These are phyloP conservation scores for Chrysoporthe puriensis DNA, from an alignment of 2,329 filamentous ascomycete species.

Conservation along the genomic window DNA sequence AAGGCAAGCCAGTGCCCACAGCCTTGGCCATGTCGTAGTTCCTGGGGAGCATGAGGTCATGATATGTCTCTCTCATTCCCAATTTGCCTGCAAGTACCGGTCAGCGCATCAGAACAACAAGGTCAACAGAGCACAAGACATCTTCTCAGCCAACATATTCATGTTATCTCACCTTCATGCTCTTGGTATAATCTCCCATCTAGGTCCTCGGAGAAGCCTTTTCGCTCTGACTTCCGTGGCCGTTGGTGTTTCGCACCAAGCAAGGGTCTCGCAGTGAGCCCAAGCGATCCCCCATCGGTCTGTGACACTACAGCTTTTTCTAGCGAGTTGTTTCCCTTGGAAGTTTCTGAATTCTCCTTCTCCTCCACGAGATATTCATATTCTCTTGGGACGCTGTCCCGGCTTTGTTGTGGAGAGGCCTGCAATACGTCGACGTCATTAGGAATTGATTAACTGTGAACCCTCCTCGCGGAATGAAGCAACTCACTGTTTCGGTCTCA, in stretches of 20 bases:
- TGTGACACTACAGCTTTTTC: no score
- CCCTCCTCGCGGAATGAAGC: neutral
- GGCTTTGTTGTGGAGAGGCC: neutral
- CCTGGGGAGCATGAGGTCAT: constrained; percentile 7
- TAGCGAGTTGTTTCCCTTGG: no score
- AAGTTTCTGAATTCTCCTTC: no score
- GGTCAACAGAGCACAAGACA: neutral
- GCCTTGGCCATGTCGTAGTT: constrained; percentile 7
- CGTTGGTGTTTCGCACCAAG: no score
- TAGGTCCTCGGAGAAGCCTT: no score
- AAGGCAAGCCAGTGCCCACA: neutral
- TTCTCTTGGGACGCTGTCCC: no score
- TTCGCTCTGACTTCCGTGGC: no score
- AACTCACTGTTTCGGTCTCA: neutral
- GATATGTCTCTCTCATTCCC: neutral
- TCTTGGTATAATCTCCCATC: neutral
- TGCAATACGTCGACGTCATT: neutral
- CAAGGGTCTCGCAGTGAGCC: no score
- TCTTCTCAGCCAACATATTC: neutral
- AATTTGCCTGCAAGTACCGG: neutral
- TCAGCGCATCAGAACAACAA: neutral
- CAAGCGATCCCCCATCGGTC: no score
- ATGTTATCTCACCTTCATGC: neutral
- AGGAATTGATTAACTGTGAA: neutral
- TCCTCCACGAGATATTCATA: no score